A percentile compares a stretch with the other conserved stretches of the same genome.
Conservation (phyloP, 371 early-diverging fungal genomes). For the Rhizopus delemar region DNA sequence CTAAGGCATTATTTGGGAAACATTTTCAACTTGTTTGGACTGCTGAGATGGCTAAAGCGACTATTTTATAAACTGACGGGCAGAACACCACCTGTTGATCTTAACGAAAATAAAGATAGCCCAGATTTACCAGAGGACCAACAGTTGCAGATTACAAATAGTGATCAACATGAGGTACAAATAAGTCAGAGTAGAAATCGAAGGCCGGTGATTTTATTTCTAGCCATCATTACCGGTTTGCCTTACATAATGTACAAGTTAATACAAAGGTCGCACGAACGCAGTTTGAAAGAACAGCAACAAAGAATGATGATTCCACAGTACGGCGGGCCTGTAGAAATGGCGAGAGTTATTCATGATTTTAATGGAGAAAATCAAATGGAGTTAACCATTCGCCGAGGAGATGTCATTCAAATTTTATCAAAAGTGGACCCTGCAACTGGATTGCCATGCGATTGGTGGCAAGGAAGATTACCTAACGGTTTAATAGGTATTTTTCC, state of each 20-base stretch:
- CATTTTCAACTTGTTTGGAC: constrained; percentile 76
- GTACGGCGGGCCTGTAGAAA: constrained; percentile 61
- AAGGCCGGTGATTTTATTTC: constrained; percentile 77
- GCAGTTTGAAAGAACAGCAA: constrained; percentile 26
- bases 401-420: constrained; percentile 85
- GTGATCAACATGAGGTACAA: neutral
- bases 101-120: constrained; percentile 60
- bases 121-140: constrained; percentile 14
- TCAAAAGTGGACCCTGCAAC: constrained; percentile 74
- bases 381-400: constrained; percentile 81
- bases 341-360: constrained; percentile 86
- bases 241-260: constrained; percentile 89
- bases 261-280: constrained; percentile 52
- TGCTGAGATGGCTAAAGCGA: constrained; percentile 66
- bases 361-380: constrained; percentile 74
- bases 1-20: constrained; percentile 82
- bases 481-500: constrained; percentile 92
- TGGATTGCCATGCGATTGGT: constrained; percentile 86
- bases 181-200: constrained; percentile 17
- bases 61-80: constrained; percentile 67
- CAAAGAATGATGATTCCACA: constrained; percentile 52
- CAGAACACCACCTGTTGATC: constrained; percentile 36
- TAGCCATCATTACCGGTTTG: constrained; percentile 81
- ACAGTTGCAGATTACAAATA: constrained; percentile 11
- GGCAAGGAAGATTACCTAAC: constrained; percentile 83